Percentiles rank a stretch among this genome's conserved stretches.
Conservation (phyloP, 2,329 filamentous ascomycete species). For the Sarocladiaceae sp. region DNA sequence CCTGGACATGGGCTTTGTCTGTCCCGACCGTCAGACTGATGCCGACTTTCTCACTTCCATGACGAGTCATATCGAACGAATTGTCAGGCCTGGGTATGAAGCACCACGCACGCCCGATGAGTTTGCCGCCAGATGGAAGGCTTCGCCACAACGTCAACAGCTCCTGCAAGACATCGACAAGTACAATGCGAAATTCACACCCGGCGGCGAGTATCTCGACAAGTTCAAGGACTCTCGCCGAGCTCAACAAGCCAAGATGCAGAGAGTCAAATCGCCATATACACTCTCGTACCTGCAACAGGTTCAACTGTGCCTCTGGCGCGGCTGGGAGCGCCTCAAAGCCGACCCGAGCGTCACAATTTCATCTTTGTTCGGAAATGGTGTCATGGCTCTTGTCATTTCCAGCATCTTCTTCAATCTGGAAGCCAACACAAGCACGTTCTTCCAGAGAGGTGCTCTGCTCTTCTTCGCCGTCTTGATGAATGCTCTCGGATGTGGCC, state of each 20-base stretch:
- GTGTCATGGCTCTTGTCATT: conserved; percentile 44
- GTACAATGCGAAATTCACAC: conserved; percentile 44
- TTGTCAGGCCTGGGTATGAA: conserved; percentile 52
- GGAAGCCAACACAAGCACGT: conserved; percentile 33
- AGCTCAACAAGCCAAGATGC: conserved; percentile 24
- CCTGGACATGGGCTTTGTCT: conserved; percentile 61
- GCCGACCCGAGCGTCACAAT: conserved; percentile 38
- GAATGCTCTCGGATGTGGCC: conserved; percentile 35
- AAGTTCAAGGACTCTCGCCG: conserved; percentile 21
- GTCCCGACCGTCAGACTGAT: conserved; percentile 61
- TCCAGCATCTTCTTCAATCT: conserved; percentile 46
- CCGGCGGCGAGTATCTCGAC: conserved; percentile 28
- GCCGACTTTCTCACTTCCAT: conserved; percentile 71
- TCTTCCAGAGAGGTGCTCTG: conserved; percentile 38
- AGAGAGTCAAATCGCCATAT: conserved; percentile 43
- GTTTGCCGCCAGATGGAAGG: conserved; percentile 31
- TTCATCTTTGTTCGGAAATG: conserved; percentile 40
- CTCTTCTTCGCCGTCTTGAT: conserved; percentile 46
- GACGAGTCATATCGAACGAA: conserved; percentile 55
- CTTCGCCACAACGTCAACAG: conserved; percentile 20
- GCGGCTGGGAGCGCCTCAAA: conserved; percentile 33
- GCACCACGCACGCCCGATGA: conserved; percentile 52
- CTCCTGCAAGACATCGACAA: conserved; percentile 23
- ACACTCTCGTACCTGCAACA: conserved; percentile 43
- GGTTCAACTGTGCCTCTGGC: conserved; percentile 35